Evolutionary conservation across 2,329 filamentous ascomycete species (phyloP).

Genomic region (Neopestalotiopsis sp.): DNA sequence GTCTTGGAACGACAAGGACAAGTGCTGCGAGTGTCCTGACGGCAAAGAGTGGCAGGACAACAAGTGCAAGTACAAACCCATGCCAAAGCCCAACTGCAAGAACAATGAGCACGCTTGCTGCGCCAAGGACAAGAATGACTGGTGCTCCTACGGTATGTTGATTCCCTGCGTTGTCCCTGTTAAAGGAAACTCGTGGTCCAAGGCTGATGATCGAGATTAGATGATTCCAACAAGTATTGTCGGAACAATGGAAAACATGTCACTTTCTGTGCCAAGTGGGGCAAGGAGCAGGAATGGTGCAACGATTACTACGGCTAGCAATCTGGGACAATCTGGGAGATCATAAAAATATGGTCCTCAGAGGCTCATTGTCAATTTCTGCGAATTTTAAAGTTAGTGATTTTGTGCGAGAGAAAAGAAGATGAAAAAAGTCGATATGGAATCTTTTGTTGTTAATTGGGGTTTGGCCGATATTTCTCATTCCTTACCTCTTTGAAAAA

Average conservation of each 20-base stretch:
- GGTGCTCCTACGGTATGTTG: neutral
- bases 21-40: constrained; percentile 11
- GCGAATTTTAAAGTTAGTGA: too few relatives aligned
- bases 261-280: neutral
- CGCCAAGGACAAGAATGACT: constrained; percentile 7
- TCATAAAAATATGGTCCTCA: too few relatives aligned
- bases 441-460: too few relatives aligned
- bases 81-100: constrained; percentile 1
- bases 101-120: constrained; percentile 6
- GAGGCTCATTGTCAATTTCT: too few relatives aligned
- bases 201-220: neutral
- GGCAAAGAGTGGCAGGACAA: constrained; percentile 14
- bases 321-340: neutral
- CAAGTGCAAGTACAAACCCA: neutral
- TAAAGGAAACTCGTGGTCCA: too few relatives aligned
- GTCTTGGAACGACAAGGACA: neutral
- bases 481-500: too few relatives aligned
- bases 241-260: constrained; percentile 5
- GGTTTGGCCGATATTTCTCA: too few relatives aligned
- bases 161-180: too few relatives aligned
- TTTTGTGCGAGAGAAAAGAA: too few relatives aligned
- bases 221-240: constrained; percentile 6
- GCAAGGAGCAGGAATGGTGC: constrained; percentile 3
- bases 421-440: too few relatives aligned
- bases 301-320: neutral